phyloP scores from a whole-genome alignment of 179 eudicot species.

The Monotropa hypopitys region DNA sequence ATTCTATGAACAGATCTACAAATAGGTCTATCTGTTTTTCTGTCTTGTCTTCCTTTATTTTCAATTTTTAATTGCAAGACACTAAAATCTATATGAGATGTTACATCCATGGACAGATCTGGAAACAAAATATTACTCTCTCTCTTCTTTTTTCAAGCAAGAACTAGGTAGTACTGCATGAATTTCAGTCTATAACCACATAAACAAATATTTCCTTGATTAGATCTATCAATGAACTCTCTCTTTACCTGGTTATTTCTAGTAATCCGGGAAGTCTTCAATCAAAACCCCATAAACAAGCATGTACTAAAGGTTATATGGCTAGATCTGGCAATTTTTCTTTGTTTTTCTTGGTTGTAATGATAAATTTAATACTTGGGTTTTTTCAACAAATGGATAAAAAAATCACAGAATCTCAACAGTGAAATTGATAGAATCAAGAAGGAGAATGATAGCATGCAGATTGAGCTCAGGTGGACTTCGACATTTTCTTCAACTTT shows the following conservation, averaged over 20 bases:
- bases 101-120: conserved; percentile 47
- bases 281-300: conserved; percentile 5
- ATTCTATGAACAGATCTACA: conserved; percentile 53
- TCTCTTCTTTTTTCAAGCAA: conserved; percentile 8
- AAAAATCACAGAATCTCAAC: conserved; percentile 37
- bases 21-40: conserved; percentile 13
- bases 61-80: conserved; percentile 12
- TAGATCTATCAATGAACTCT: conserved; percentile 7
- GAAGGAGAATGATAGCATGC: conserved; percentile 69
- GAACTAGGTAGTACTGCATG: neutral
- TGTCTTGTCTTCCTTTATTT: conserved; percentile 9
- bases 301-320: neutral
- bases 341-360: neutral
- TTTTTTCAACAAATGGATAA: neutral
- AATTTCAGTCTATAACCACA: neutral
- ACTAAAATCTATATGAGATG: conserved; percentile 25
- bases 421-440: conserved; percentile 58
- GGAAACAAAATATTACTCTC: conserved; percentile 14
- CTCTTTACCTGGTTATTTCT: conserved; percentile 5
- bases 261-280: neutral
- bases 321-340: neutral
- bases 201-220: conserved; percentile 3
- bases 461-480: conserved; percentile 55
- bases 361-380: neutral
- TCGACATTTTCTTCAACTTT: neutral